phyloP scores from a whole-genome alignment of 2,329 filamentous ascomycete genomes.

The Exophiala spinifera region DNA sequence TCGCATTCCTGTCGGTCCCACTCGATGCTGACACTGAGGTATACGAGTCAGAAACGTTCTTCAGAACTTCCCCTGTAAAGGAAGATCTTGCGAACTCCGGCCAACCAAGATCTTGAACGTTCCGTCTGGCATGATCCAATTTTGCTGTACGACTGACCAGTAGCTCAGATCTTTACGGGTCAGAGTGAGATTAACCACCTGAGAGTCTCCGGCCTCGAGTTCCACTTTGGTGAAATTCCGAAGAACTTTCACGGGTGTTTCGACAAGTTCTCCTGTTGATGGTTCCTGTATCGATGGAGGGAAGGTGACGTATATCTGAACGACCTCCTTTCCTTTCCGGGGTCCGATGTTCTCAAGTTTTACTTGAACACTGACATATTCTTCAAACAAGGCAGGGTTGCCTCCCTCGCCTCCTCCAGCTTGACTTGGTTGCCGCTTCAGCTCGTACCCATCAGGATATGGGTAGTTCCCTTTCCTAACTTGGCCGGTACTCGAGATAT shows the following conservation, averaged over 20 bases:
- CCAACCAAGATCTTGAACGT: slow-evolving; percentile 30
- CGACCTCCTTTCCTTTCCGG: slow-evolving; percentile 27
- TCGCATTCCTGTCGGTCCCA: not conserved
- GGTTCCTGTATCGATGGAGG: slow-evolving; percentile 42
- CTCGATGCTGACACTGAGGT: too few species aligned
- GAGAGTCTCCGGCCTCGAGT: slow-evolving; percentile 53
- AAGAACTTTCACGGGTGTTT: slow-evolving; percentile 67
- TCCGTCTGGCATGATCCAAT: slow-evolving; percentile 60
- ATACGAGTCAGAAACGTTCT: not conserved
- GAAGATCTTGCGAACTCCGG: slow-evolving; percentile 31
- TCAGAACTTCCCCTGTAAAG: slow-evolving; percentile 21
- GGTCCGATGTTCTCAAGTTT: slow-evolving; percentile 26
- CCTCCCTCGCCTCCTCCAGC: slow-evolving; percentile 69
- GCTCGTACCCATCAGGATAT: slow-evolving; percentile 58
- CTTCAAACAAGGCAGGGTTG: slow-evolving; percentile 63
- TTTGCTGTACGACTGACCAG: slow-evolving; percentile 66
- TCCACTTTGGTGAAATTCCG: slow-evolving; percentile 70
- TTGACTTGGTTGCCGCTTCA: slow-evolving; percentile 50
- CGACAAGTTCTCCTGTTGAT: slow-evolving; percentile 47
- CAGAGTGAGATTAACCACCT: slow-evolving; percentile 56
- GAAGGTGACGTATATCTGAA: slow-evolving; percentile 30
- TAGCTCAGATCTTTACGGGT: slow-evolving; percentile 69
- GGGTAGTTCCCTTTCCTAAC: slow-evolving; percentile 44
- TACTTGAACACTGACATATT: slow-evolving; percentile 40
- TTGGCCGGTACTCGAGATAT: slow-evolving; percentile 54